phyloP scores from a whole-genome alignment of 371 early-diverging fungal species.

The Actinomortierella ambigua region DNA sequence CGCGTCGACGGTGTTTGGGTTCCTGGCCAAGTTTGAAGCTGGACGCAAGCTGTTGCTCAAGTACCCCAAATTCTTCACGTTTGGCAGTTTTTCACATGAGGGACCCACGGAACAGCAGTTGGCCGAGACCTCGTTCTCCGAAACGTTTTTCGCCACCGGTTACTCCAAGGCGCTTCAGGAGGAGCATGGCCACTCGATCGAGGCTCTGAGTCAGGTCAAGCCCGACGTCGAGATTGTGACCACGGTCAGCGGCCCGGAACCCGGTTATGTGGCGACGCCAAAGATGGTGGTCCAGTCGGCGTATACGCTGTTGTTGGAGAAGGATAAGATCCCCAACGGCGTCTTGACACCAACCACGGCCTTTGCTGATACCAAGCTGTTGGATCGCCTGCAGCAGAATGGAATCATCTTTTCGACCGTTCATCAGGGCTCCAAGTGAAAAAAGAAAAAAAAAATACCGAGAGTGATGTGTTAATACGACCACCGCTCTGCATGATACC shows the following conservation, averaged over 20 bases:
- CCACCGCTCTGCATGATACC: too few species aligned
- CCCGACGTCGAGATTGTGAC: slow-evolving; percentile 54
- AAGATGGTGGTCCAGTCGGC: slow-evolving; percentile 63
- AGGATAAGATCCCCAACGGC: slow-evolving; percentile 56
- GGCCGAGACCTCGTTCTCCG: slow-evolving; percentile 58
- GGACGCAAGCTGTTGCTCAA: slow-evolving; percentile 62
- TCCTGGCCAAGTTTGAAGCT: slow-evolving; percentile 56
- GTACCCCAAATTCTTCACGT: slow-evolving; percentile 60
- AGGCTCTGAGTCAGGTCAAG: slow-evolving; percentile 22
- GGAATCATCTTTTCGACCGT: slow-evolving; percentile 58
- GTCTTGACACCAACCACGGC: slow-evolving; percentile 65
- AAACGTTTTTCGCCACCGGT: slow-evolving; percentile 58
- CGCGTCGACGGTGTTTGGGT: slow-evolving; percentile 54
- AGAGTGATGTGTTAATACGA: too few species aligned
- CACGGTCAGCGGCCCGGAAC: slow-evolving; percentile 64
- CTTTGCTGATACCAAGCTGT: slow-evolving; percentile 62
- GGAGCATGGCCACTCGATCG: slow-evolving; percentile 6
- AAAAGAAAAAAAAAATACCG: background rate
- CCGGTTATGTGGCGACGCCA: slow-evolving; percentile 69
- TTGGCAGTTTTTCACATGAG: slow-evolving; percentile 59
- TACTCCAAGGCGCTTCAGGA: slow-evolving; percentile 43
- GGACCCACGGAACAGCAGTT: slow-evolving; percentile 65
- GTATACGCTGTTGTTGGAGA: slow-evolving; percentile 49
- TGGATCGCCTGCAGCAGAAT: slow-evolving; percentile 55
- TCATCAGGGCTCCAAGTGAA: slow-evolving; percentile 21